Conservation (phyloP, 2,329 filamentous ascomycete genomes). For the Xylaria sp. region DNA sequence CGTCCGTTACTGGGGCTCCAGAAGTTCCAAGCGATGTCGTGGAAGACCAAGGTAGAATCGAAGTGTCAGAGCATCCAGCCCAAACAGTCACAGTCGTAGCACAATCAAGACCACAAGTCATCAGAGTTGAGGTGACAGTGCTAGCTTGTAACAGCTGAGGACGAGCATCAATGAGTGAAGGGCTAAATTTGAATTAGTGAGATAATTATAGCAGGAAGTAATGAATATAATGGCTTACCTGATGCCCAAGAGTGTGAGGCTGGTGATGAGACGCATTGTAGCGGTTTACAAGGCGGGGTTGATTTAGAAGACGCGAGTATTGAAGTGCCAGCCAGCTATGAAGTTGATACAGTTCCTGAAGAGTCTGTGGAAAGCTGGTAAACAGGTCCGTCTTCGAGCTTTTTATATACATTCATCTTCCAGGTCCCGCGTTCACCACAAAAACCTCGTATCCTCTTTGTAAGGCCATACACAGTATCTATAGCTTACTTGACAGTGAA, state of each 20-base stretch:
- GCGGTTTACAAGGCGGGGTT: constrained; percentile 26
- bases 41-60: constrained; percentile 32
- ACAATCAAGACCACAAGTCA: constrained; percentile 45
- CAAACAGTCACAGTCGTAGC: constrained; percentile 47
- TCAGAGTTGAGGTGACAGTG: constrained; percentile 45
- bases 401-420: constrained; percentile 36
- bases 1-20: constrained; percentile 27
- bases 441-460: constrained; percentile 31
- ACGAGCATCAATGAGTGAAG: constrained; percentile 39
- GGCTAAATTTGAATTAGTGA: constrained; percentile 43
- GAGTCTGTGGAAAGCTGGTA: not conserved
- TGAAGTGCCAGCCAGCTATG: constrained; percentile 36
- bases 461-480: constrained; percentile 26
- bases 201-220: not conserved
- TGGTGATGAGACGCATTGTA: constrained; percentile 43
- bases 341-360: constrained; percentile 17
- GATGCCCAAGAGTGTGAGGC: constrained; percentile 44
- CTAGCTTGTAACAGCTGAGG: constrained; percentile 37
- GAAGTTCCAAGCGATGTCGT: constrained; percentile 37
- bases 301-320: constrained; percentile 44
- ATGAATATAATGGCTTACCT: constrained; percentile 39
- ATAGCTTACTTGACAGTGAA: not conserved
- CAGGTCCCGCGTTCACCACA: not conserved
- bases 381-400: constrained; percentile 12
- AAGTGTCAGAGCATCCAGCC: constrained; percentile 41